These are phyloP conservation scores for Malbranchea cinnamomea DNA, from an alignment of 2,329 filamentous ascomycete genomes.

Conservation along the genomic window DNA sequence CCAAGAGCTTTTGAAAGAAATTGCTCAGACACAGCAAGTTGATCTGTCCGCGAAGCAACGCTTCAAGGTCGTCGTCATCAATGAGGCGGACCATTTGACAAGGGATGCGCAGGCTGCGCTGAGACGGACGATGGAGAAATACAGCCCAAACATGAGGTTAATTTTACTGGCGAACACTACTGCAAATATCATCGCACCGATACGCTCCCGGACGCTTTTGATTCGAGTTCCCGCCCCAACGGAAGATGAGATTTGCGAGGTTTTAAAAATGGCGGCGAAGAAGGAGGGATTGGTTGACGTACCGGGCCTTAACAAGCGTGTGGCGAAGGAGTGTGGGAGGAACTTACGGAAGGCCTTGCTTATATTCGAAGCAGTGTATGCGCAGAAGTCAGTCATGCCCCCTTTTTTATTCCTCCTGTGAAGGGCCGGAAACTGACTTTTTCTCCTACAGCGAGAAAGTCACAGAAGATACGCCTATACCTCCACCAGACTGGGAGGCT, in stretches of 20 bases:
- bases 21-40: constrained; percentile 98
- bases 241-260: constrained; percentile 67
- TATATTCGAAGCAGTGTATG: constrained; percentile 96
- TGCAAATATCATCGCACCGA: constrained; percentile 97
- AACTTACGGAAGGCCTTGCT: constrained; percentile 80
- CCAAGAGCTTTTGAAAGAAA: constrained; percentile 91
- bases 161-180: constrained; percentile 93
- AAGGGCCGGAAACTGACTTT: neutral
- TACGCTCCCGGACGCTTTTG: constrained; percentile 77
- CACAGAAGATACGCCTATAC: constrained; percentile 73
- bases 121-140: constrained; percentile 96
- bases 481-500: constrained; percentile 92
- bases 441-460: constrained; percentile 59
- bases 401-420: neutral
- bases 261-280: constrained; percentile 53
- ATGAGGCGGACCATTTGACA: constrained; percentile 89
- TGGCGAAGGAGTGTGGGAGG: constrained; percentile 78
- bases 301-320: constrained; percentile 61
- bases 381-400: constrained; percentile 58
- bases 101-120: constrained; percentile 91
- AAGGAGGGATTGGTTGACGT: constrained; percentile 73
- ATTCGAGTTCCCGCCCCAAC: constrained; percentile 84
- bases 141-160: constrained; percentile 82
- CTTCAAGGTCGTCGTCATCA: constrained; percentile 99
- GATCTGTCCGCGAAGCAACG: constrained; percentile 76